Percentiles rank a stretch among this genome's conserved stretches.
Evolutionary conservation across 1,284 basidiomycete species (phyloP).

Genomic region (Sanguinoderma infundibulare): DNA sequence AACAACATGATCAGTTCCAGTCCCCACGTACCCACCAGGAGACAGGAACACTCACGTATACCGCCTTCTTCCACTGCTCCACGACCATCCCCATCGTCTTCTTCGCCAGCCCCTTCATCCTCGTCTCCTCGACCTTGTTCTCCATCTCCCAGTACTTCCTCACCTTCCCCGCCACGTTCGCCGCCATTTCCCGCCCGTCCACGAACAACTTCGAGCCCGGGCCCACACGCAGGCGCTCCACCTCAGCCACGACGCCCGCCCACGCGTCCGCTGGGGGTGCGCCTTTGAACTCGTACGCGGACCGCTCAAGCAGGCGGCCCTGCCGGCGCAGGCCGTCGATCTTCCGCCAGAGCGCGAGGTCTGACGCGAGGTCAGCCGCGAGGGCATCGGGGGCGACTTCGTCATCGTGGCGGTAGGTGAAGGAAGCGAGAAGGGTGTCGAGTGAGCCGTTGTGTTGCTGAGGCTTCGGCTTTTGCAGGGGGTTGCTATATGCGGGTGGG

Average conservation of each 20-base stretch:
- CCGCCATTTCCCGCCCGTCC: slow-evolving; percentile 52
- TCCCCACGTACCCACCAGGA: neutral
- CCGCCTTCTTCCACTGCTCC: slow-evolving; percentile 89
- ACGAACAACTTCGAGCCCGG: slow-evolving; percentile 48
- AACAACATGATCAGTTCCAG: slow-evolving; percentile 2
- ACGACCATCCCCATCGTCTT: slow-evolving; percentile 73
- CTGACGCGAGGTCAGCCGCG: slow-evolving; percentile 47
- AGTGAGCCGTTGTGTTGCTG: slow-evolving; percentile 61
- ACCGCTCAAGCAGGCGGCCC: slow-evolving; percentile 37
- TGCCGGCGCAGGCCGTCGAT: slow-evolving; percentile 51
- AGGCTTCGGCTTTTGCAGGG: slow-evolving; percentile 62
- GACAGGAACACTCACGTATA: slow-evolving; percentile 64
- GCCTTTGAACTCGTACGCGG: slow-evolving; percentile 16
- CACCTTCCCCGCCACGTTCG: slow-evolving; percentile 71
- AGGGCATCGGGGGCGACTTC: slow-evolving; percentile 51
- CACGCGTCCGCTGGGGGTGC: slow-evolving; percentile 40
- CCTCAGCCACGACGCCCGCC: slow-evolving; percentile 57
- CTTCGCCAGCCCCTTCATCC: slow-evolving; percentile 72
- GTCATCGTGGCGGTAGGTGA: slow-evolving; percentile 51
- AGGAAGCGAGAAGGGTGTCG: slow-evolving; percentile 62
- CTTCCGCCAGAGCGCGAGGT: slow-evolving; percentile 58
- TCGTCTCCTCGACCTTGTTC: slow-evolving; percentile 68
- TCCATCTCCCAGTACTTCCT: slow-evolving; percentile 81
- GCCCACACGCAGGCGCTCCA: too few relatives aligned
- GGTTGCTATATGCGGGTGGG: slow-evolving; percentile 64